Base-by-base conservation (phyloP, 345 rosid species). In the Eucalyptus leucophloia region DNA sequence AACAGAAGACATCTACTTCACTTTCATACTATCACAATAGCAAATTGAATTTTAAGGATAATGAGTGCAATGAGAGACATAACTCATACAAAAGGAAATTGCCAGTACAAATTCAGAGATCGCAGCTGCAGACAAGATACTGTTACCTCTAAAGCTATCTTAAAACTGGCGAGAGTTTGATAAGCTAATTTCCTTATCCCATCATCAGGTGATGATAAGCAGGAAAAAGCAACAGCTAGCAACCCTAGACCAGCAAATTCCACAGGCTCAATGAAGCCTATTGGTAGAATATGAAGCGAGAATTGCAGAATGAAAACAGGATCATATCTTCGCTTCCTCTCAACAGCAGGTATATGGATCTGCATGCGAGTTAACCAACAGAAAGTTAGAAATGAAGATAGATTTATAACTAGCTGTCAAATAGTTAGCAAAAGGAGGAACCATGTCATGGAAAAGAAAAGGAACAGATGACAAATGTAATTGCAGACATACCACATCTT, bases 211-310 rank as follows among this genome's bases (percentile, higher is more conserved):
- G 99, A 97, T 93, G 99, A 94, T 91, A 94, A 92, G 95, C 98
- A 93, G 89, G 90, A 91, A 93, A 98, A 95, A 40, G 98, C 97
- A 90, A 98, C 90, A 49, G 98, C 97, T 91, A 98, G 97, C 96
- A 98, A 92, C 90, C 99, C 98, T 92, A 96, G 91, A 92, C 96
- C 93, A 90, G 97, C 94, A 91, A 97, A 96, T 90, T 98, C 98
- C 80, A 93, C 89, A 49, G 98, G 96, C 91, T 98, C 99, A 91
- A 98, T 89, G 88, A 95, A 95, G 90, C 96, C 94, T 88, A 54
- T 80, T 32, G 96, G 93, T 91, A 98, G 91, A 72, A 93, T 88
- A 89, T 96, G 96, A 89, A 94, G 88, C 86, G 98, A 93, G 92
- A 98, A 95, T 83, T 90, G 94, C 92, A 97, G 88, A 92, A 97